Evolutionary conservation across 495 filamentous ascomycete genomes (phyloP), one percentile per base, ranked within the genome.

Genomic region (Penicillium malachiteum): DNA sequence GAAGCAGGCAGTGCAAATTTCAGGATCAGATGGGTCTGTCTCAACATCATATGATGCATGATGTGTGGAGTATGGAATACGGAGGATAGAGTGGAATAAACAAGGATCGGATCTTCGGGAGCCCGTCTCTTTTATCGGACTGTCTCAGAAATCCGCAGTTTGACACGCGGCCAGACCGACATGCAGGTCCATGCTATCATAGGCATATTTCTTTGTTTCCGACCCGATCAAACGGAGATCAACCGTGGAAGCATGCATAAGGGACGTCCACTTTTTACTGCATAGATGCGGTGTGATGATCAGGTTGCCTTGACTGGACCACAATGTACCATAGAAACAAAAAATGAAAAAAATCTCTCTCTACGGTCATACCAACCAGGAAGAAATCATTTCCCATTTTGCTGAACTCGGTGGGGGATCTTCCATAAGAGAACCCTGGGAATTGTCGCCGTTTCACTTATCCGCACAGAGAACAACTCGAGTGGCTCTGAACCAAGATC

Each of bases 221-320:
- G 33, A 37, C 16, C 46, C 40, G 40, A 43, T 8, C 1, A 2
- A 2, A 16, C 40, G 40, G 34, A 13, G 9, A 37, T 10, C 8
- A 43, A 8, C 46, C 46, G n/a, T 18, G 46, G 44, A 33, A 47
- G n/a, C 12, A 32, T 47, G 44, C 44, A 46, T 46, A 30, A 26
- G 34, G 7, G 34, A 5, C 34, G 34, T 37, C 34, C 8, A 13
- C 34, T 37, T 2, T 37, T 9, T 2, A 37, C 34, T 9, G 8
- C 12, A 5, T 13, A 5, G 34, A 13, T 37, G 34, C 34, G 34
- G 34, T 37, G 34, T 37, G 34, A 9, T 13, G 8, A 9, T 37
- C 34, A 26, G 2, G 34, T 13, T 37, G 1, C 34, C 8, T 37
- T 37, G 34, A 37, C 34, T 13, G 34, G 34, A 37, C 12, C 34